Conservation (phyloP, 306 rosid species). For the Vigna trinervia region DNA sequence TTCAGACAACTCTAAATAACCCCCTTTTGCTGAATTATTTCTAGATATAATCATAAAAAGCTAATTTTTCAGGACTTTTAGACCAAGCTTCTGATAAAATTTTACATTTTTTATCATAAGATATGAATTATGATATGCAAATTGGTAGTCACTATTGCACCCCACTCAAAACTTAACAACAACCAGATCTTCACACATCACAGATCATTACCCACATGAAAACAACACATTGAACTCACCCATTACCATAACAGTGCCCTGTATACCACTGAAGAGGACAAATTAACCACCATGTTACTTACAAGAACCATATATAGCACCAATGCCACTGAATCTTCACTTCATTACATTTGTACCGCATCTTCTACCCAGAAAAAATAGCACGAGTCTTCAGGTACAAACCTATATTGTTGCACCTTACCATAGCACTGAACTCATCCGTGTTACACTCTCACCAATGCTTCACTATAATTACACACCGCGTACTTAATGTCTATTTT, state of each 20-base stretch:
- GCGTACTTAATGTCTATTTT: not conserved
- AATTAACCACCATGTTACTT: not conserved
- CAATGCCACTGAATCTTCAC: conserved; percentile 1
- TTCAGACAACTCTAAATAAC: too few species aligned
- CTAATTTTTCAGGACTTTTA: too few species aligned
- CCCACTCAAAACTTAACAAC: not conserved
- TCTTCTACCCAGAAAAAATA: not conserved
- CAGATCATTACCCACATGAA: not conserved
- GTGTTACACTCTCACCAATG: not conserved
- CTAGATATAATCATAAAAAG: too few species aligned
- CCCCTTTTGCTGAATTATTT: too few species aligned
- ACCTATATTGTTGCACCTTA: not conserved
- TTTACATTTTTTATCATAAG: too few species aligned
- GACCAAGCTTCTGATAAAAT: too few species aligned
- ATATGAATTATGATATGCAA: too few species aligned
- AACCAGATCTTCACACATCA: not conserved
- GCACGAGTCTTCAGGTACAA: not conserved
- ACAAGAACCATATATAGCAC: not conserved
- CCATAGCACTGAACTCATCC: not conserved
- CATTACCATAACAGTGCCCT: not conserved
- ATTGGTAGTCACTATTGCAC: not conserved
- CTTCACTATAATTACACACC: not conserved
- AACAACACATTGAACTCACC: not conserved
- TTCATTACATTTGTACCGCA: conserved; percentile 3
- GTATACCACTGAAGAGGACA: not conserved